Evolutionary conservation across 2,329 filamentous ascomycete genomes (phyloP).

Genomic region (Aspergillus felis): DNA sequence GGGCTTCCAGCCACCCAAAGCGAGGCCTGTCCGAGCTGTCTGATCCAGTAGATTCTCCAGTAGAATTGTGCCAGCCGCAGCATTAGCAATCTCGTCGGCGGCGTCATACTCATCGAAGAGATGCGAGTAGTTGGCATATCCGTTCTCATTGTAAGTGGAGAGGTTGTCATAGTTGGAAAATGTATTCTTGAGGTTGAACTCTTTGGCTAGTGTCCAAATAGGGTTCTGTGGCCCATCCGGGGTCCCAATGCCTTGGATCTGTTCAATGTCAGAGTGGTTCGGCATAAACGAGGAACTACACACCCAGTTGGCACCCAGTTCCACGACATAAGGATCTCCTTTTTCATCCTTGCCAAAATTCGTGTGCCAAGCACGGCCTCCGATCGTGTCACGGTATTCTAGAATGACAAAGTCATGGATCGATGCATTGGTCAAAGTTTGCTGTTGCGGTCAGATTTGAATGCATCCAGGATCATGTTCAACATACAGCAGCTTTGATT

Average conservation of each 20-base stretch:
- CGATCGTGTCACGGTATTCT: constrained; percentile 60
- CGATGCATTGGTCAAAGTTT: constrained; percentile 58
- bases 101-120: constrained; percentile 51
- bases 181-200: constrained; percentile 53
- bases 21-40: constrained; percentile 54
- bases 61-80: constrained; percentile 55
- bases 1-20: constrained; percentile 59
- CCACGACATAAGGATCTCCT: constrained; percentile 55
- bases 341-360: constrained; percentile 51
- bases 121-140: constrained; percentile 48
- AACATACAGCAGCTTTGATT: constrained; percentile 55
- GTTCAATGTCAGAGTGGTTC: not conserved
- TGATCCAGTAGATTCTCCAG: constrained; percentile 59
- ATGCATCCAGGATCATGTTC: not conserved
- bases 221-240: constrained; percentile 46
- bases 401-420: constrained; percentile 62
- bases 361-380: constrained; percentile 56
- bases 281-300: not conserved
- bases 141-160: constrained; percentile 57
- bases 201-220: constrained; percentile 58
- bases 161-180: constrained; percentile 58
- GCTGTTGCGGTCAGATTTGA: constrained; percentile 28
- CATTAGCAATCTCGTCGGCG: constrained; percentile 44
- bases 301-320: constrained; percentile 66
- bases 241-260: constrained; percentile 43